Conservation (phyloP, 2,329 filamentous ascomycete species). For the Chrysosphaeria jannelii region DNA sequence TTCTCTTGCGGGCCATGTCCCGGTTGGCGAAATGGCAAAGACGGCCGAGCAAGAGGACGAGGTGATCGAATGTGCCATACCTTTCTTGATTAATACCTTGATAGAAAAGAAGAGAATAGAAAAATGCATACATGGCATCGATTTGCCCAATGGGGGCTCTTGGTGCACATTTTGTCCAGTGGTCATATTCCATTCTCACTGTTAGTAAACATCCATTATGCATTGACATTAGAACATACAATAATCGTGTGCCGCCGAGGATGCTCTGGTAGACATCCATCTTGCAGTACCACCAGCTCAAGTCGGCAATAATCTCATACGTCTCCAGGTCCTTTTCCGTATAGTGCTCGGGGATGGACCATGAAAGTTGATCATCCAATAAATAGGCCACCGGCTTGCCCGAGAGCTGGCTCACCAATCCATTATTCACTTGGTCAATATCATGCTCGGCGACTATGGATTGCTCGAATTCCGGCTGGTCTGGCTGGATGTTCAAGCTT, state of each 20-base stretch:
- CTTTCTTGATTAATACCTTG: slow-evolving; percentile 9
- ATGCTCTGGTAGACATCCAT: slow-evolving; percentile 84
- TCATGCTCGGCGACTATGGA: slow-evolving; percentile 6
- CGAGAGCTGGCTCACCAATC: slow-evolving; percentile 13
- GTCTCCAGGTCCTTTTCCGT: slow-evolving; percentile 38
- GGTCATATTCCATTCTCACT: slow-evolving; percentile 41
- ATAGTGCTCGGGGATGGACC: slow-evolving; percentile 6
- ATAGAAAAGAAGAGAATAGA: neutral
- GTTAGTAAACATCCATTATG: neutral
- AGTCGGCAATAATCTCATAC: slow-evolving; percentile 54
- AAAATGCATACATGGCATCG: slow-evolving; percentile 31
- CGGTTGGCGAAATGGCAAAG: slow-evolving; percentile 48
- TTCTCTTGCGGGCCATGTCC: slow-evolving; percentile 53
- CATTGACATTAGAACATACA: slow-evolving; percentile 28
- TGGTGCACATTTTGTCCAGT: slow-evolving; percentile 70
- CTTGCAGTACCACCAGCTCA: slow-evolving; percentile 91
- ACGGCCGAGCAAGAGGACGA: slow-evolving; percentile 54
- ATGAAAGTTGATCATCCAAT: slow-evolving; percentile 8
- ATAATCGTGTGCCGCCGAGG: slow-evolving; percentile 53
- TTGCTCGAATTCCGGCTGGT: neutral
- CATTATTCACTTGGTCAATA: slow-evolving; percentile 12
- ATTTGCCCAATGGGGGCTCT: slow-evolving; percentile 48
- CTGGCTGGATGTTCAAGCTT: neutral
- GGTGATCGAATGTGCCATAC: slow-evolving; percentile 69
- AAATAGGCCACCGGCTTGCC: slow-evolving; percentile 11